phyloP scores from a whole-genome alignment of 1,139 yeast genomes.

The Geotrichum citri-aurantii region DNA sequence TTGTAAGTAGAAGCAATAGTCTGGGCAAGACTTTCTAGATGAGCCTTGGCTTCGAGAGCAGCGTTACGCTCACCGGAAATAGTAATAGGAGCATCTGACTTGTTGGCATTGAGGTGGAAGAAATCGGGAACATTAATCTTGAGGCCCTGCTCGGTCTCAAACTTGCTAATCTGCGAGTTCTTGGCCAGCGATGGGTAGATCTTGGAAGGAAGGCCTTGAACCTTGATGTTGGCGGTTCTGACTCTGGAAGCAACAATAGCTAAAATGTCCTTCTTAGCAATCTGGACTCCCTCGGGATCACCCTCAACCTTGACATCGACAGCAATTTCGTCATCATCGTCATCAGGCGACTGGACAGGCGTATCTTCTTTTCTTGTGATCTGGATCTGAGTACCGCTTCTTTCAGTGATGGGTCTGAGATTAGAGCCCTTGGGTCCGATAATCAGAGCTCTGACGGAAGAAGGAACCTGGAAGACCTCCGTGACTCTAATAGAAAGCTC shows the following conservation, averaged over 20 bases:
- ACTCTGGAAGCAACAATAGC: conserved; percentile 70
- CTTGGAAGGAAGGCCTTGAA: conserved; percentile 38
- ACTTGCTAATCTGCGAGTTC: conserved; percentile 16
- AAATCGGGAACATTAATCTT: conserved; percentile 37
- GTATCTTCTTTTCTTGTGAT: conserved; percentile 47
- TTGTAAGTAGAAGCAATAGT: conserved; percentile 35
- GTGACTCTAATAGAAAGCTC: conserved; percentile 62
- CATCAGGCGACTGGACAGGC: conserved; percentile 31
- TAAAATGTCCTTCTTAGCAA: conserved; percentile 65
- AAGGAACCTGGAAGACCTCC: conserved; percentile 62
- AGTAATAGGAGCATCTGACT: conserved; percentile 32
- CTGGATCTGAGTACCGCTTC: conserved; percentile 69
- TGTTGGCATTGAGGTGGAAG: conserved; percentile 17
- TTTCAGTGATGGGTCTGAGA: conserved; percentile 70
- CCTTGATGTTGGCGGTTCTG: conserved; percentile 29
- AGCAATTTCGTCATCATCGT: conserved; percentile 47
- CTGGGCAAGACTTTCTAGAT: conserved; percentile 44
- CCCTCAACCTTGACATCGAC: conserved; percentile 69
- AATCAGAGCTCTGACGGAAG: conserved; percentile 69
- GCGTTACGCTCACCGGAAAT: conserved; percentile 62
- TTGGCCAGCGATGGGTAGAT: conserved; percentile 31
- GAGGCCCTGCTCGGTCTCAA: conserved; percentile 24
- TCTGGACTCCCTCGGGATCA: conserved; percentile 74
- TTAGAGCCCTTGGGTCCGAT: conserved; percentile 88
- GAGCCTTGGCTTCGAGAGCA: conserved; percentile 46